Base-by-base conservation (phyloP, 371 early-diverging fungal species). In the Lichtheimia hyalospora region DNA sequence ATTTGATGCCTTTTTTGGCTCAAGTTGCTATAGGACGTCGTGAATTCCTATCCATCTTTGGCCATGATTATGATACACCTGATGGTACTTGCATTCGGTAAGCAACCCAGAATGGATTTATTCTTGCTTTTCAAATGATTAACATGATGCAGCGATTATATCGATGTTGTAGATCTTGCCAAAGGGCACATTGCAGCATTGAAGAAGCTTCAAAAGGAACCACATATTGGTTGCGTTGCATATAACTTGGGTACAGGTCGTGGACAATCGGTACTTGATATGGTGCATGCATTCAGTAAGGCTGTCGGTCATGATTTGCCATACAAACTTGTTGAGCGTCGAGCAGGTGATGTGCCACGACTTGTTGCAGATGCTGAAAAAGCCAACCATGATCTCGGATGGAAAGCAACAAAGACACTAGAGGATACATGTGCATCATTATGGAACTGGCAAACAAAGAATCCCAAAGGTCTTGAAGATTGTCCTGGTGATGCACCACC, bases 191-290 rank as follows among this genome's bases (percentile, higher is more conserved):
- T 96, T 14, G 84, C 83, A 6, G 96, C 96, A 1, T 70, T 96
- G 21, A 74, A 87, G 54, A 85, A 89, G 52, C 81, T 92, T 56
- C 64, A 75, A 14, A 75, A 73, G 27, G 57, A 73, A 21, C 46
- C 46, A 18, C n/a, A 46, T 21, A 63, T 66, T 49, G 84, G 85
- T 7, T 90, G 89, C 69, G 81, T 82, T 49, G 78, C 74, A 34
- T 96, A 88, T 69, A 97, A 97, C 62, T 79, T 97, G 41, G 97
- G 96, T 51, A 89, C 93, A 5, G 97, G 96, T 25, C 60, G 70
- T 14, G 96, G 96, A 28, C 85, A 83, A 65, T 86, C 95, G 0
- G 97, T 97, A 20, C 72, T 94, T 52, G 93, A 96, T 25, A 92
- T 97, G 85, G 84, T 97, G 21, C 63, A 79, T 1, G 89, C 86